Conservation (phyloP, 257 asterid genomes). For the Capsicum baccatum region DNA sequence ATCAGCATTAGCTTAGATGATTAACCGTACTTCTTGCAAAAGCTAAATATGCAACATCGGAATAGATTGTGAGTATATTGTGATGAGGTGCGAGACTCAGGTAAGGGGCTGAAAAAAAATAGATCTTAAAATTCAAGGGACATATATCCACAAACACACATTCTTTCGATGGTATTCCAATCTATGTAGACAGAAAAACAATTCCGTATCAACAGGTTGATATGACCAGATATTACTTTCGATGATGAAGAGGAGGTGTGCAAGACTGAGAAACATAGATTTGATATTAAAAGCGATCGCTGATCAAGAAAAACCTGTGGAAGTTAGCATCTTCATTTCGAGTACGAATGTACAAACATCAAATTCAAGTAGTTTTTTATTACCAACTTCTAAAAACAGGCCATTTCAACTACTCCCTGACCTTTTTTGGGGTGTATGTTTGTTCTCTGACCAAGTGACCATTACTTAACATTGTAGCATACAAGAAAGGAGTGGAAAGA, state of each 20-base stretch:
- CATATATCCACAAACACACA: not conserved
- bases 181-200: not conserved
- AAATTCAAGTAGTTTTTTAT: not conserved
- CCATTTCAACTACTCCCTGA: constrained; percentile 15
- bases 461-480: not conserved
- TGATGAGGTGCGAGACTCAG: too few relatives aligned
- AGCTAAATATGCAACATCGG: not conserved
- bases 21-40: constrained; percentile 1
- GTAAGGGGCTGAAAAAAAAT: not conserved
- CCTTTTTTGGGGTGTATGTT: not conserved
- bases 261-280: not conserved
- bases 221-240: not conserved
- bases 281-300: not conserved
- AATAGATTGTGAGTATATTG: not conserved
- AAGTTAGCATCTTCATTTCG: not conserved
- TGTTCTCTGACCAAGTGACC: constrained; percentile 7
- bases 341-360: not conserved
- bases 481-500: constrained; percentile 20
- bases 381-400: constrained; percentile 20
- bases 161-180: not conserved
- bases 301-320: not conserved
- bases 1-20: not conserved
- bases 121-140: not conserved
- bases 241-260: not conserved
- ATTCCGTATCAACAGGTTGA: constrained; percentile 6